Conservation (phyloP, 2,329 filamentous ascomycete species). For the Curvularia verruculosa region DNA sequence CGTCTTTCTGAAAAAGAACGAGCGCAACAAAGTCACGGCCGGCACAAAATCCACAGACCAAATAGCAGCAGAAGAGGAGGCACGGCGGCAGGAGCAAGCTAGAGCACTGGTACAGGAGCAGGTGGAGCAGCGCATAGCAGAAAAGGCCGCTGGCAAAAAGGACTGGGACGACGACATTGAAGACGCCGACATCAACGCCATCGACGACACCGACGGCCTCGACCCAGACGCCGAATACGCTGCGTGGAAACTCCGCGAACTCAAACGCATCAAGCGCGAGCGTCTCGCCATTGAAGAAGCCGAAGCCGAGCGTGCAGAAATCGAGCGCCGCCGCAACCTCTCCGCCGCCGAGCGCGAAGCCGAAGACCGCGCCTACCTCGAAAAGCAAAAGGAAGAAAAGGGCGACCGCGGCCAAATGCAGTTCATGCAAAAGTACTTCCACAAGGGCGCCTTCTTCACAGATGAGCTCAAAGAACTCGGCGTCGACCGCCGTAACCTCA, state of each 20-base stretch:
- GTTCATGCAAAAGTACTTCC: constrained; percentile 95
- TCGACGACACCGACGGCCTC: constrained; percentile 86
- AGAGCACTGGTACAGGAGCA: constrained; percentile 88
- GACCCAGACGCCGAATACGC: constrained; percentile 88
- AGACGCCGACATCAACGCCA: constrained; percentile 72
- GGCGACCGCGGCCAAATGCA: constrained; percentile 79
- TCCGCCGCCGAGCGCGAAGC: constrained; percentile 83
- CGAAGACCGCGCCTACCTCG: constrained; percentile 81
- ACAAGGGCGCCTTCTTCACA: constrained; percentile 95
- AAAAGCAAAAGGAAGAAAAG: constrained; percentile 76
- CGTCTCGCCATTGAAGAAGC: constrained; percentile 81
- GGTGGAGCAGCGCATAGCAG: constrained; percentile 79
- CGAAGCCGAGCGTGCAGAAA: constrained; percentile 85
- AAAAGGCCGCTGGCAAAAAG: constrained; percentile 75
- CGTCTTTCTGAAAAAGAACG: constrained; percentile 69
- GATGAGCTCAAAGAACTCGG: constrained; percentile 78
- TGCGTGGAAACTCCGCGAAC: constrained; percentile 91
- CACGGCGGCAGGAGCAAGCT: constrained; percentile 70
- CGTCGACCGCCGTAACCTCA: constrained; percentile 80
- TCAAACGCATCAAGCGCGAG: constrained; percentile 85
- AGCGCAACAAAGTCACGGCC: constrained; percentile 55
- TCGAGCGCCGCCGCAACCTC: constrained; percentile 85
- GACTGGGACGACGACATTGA: constrained; percentile 78
- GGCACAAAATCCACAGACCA: constrained; percentile 48
- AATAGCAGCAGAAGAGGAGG: constrained; percentile 56